Base-by-base conservation (phyloP, 257 asterid species). In the Datura wrightii region DNA sequence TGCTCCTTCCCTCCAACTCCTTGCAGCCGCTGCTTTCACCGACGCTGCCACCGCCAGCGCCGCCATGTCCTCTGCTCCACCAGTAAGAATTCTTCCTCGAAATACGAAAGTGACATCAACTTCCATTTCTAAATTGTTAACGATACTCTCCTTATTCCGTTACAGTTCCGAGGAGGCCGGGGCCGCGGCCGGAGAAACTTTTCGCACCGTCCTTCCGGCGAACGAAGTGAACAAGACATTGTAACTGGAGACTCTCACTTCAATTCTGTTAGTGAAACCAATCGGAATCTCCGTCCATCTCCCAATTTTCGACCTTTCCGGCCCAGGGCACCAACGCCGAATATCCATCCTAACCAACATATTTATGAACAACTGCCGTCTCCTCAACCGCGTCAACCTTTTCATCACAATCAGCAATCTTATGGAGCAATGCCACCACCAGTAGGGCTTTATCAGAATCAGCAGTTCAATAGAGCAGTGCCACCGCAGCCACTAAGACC, bases 221-320 rank as follows among this genome's bases (percentile, higher is more conserved):
- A 72, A 48, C 36, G 15, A 44, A 15, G 82, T 79, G 37, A 83
- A 83, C 71, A 79, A 63, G 94, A 90, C 63, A 86, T 87, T 13
- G 90, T 89, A 34, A 60, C 91, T 82, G 94, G 97, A n/a, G 97
- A 92, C 83, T 90, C 92, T 9, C 94, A 92, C 83, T 91, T 86
- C 90, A 72, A 79, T 60, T 92, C 94, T 15, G 93, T 90, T 34
- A 90, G 83, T 66, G 90, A 85, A 82, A 84, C 93, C 85, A 91
- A 92, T 85, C 90, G 91, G 70, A 90, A 94, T 81, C 88, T 90
- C 85, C 89, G 91, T 11, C 89, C 89, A 4, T 48, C 79, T 34
- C 74, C 81, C 5, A 48, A 13, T 82, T 54, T 82, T 60, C 82
- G 36, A 84, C 55, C 15, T 79, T 39, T 79, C 82, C 39, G n/a